Evolutionary conservation across 495 filamentous ascomycete genomes (phyloP).

Genomic region (Aspergillus coremiiformis): DNA sequence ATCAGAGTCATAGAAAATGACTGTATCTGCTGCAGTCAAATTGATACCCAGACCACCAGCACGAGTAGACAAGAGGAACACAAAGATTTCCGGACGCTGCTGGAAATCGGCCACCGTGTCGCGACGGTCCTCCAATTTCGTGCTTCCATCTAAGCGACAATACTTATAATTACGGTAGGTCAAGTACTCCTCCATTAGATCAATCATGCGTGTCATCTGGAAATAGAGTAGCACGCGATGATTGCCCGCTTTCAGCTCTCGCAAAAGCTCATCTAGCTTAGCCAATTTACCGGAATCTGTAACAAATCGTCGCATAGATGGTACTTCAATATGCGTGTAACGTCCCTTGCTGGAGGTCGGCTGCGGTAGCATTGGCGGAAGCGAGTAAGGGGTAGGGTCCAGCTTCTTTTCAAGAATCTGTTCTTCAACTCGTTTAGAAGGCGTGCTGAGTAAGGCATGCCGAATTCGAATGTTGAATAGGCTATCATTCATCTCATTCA

Average conservation of each 20-base stretch:
- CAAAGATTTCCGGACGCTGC: conserved; percentile 81
- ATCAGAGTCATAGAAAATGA: conserved; percentile 99
- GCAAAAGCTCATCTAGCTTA: conserved; percentile 80
- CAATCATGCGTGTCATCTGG: conserved; percentile 99
- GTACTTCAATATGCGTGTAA: conserved; percentile 85
- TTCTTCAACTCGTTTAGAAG: conserved; percentile 59
- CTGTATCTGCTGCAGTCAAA: conserved; percentile 82
- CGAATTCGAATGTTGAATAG: conserved; percentile 75
- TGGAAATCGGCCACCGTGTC: conserved; percentile 98
- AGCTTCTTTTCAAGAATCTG: conserved; percentile 63
- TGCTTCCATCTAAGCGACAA: conserved; percentile 90
- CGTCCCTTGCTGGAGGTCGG: conserved; percentile 72
- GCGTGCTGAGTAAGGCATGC: conserved; percentile 59
- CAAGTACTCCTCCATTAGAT: conserved; percentile 97
- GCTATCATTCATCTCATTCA: conserved; percentile 60
- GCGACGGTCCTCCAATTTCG: conserved; percentile 94
- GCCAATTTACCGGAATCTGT: conserved; percentile 96
- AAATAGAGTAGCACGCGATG: conserved; percentile 99
- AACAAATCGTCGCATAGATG: conserved; percentile 98
- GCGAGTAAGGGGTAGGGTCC: conserved; percentile 55
- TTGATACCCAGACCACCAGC: conserved; percentile 98
- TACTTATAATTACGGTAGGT: conserved; percentile 99
- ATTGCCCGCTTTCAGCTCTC: conserved; percentile 79
- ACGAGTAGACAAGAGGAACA: conserved; percentile 92
- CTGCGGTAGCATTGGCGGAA: conserved; percentile 56